Evolutionary conservation across 768 basidiomycete species (phyloP), one percentile per base, ranked within the genome.

Genomic region (Macrolepiota albuminosa): DNA sequence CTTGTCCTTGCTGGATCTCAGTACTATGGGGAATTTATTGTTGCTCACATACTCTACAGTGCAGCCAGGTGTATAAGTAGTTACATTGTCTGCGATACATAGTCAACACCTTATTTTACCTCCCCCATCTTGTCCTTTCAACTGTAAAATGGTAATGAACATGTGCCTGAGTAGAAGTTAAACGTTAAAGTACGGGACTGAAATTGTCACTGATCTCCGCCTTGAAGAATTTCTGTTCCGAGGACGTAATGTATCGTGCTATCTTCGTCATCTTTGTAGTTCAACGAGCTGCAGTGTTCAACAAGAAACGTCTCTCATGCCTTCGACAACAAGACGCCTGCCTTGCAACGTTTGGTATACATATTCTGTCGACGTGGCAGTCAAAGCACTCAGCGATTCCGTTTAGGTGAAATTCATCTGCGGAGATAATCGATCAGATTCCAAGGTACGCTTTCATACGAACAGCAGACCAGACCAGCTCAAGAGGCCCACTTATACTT

Each of bases 381-480:
- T 74, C 37, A 67, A 68, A 46, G 60, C 53, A 11, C 56, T 72
- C 39, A 58, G 62, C 8, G 65, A 63, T 6, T 62, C 63, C 10
- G 11, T 75, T 43, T 70, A 67, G 45, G 54, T 73, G 33, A 70
- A 73, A 40, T 61, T 76, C 45, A 51, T 75, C 3, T 58, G 56
- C 36, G 72, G 72, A n/a, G 73, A 72, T 2, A 29, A 57, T 75
- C 13, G 67, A 68, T 31, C 61, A 71, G 61, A 61, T 75, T 59
- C 63, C 1, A 73, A 72, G 61, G 69, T 73, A 47, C 57, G 64
- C 24, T 56, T 68, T 8, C 65, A 67, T 13, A 67, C 66, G 13
- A 72, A 71, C 43, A 60, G 52, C 3, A 64, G 71, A 13, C 70
- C 72, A 5, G 40, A 62, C 5, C 18, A 57, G 2, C 75, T 75